Base-by-base conservation (phyloP, 1,284 basidiomycete species). In the Thelephora terrestris region DNA sequence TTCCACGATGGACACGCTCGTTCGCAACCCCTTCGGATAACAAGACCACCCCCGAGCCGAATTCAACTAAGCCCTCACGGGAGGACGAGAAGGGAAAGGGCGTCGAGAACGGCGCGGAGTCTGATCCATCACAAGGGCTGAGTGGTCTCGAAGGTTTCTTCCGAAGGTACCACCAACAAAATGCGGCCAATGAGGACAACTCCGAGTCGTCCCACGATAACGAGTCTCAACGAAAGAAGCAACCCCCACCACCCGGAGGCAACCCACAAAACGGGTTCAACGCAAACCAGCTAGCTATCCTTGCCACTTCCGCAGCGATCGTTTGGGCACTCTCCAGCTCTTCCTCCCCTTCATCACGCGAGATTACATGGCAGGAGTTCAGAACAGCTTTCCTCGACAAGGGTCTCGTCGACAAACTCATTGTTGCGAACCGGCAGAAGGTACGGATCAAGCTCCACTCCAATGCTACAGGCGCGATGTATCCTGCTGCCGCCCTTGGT, bases 281-380 rank as follows among this genome's bases (percentile, higher is more conserved):
- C 54, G 71, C 74, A 46, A 76, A 74, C 48, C 82, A 85, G 61
- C 64, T 87, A 17, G 74, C 71, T 7, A 67, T 79, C 63, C 62
- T 85, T 44, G 74, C 74, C 16, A 77, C 75, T 3, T 71, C 76
- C 40, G 74, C 75, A 29, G 74, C 81, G 46, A 75, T 82, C 35
- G 79, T 89, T 53, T 85, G 88, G 58, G 72, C 80, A 9, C 71
- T 87, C 56, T 81, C 81, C 36, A 78, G 75, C 49, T 71, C 81
- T 34, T 75, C 71, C 17, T 67, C 74, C 0, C 69, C 78, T 0
- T 72, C 73, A 42, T 79, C 86, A 5, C 81, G 86, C 54, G 94
- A 98, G 68, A 96, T 98, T 56, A 97, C 94, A 55, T 98, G 94
- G 93, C 94, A 97, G 68, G 94, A 97, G 65, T 98, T 98, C 74